Evolutionary conservation across 2,329 filamentous ascomycete species (phyloP).

Genomic region (Chalara sp.): DNA sequence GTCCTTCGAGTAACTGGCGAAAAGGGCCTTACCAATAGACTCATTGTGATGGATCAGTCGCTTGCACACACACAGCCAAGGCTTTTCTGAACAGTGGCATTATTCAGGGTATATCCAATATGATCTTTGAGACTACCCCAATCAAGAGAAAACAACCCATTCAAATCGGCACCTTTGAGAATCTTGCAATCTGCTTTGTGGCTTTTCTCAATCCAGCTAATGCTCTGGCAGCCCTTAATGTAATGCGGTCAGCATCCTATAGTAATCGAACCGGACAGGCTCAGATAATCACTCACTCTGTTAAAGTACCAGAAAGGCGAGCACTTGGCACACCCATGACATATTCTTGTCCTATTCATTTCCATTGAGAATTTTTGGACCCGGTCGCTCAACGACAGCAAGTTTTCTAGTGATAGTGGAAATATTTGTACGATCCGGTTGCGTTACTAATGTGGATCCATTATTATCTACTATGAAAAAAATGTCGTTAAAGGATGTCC

Average conservation of each 20-base stretch:
- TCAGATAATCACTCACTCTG: conserved; percentile 8
- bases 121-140: conserved; percentile 19
- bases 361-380: conserved; percentile 14
- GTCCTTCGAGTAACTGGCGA: background rate
- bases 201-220: conserved; percentile 20
- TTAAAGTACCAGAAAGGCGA: conserved; percentile 18
- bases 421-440: conserved; percentile 7
- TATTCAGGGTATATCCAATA: conserved; percentile 15
- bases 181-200: conserved; percentile 22
- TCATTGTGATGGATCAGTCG: background rate
- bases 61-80: background rate
- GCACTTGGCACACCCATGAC: conserved; percentile 16
- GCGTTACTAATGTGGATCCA: conserved; percentile 3
- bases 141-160: conserved; percentile 17
- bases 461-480: background rate
- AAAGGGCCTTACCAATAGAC: background rate
- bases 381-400: conserved; percentile 9
- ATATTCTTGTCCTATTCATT: conserved; percentile 3
- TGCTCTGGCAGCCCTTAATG: conserved; percentile 17
- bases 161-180: conserved; percentile 20
- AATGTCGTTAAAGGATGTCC: no score
- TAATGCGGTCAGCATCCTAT: conserved; percentile 9
- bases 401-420: conserved; percentile 6
- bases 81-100: background rate
- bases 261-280: background rate